A percentile compares a stretch with the other conserved stretches of the same genome.
These are phyloP conservation scores for Aspergillus nanangensis DNA, from an alignment of 495 filamentous ascomycete species.

Conservation along the genomic window DNA sequence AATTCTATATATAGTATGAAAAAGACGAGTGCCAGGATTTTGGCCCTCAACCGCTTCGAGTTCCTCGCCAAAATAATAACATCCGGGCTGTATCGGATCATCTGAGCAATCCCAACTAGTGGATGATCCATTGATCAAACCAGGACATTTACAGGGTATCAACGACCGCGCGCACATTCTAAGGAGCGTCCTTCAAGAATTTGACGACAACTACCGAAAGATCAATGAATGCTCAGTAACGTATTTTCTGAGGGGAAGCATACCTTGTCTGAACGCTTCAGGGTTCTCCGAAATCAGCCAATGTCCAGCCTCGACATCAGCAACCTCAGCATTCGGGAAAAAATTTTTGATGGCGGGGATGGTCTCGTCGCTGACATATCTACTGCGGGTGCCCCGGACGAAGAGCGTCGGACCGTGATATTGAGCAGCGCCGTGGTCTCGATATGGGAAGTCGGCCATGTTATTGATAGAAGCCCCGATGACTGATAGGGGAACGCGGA, in stretches of 20 bases:
- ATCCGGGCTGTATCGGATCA: too few relatives aligned
- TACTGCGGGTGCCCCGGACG: conserved; percentile 75
- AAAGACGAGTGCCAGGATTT: too few relatives aligned
- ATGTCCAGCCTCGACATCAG: conserved; percentile 84
- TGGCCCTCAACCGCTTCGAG: too few relatives aligned
- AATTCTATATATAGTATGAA: too few relatives aligned
- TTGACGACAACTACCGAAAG: conserved; percentile 41
- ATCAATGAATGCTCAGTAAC: too few relatives aligned
- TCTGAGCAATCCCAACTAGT: background rate
- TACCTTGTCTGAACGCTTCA: conserved; percentile 77
- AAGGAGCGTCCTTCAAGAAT: conserved; percentile 27
- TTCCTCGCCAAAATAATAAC: too few relatives aligned
- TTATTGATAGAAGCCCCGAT: conserved; percentile 55
- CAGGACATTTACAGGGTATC: background rate
- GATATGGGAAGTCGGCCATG: conserved; percentile 80
- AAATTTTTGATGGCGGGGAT: conserved; percentile 83
- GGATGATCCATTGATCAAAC: background rate
- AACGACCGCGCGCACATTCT: background rate
- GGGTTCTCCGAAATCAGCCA: conserved; percentile 95
- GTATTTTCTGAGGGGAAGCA: too few relatives aligned
- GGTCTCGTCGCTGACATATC: conserved; percentile 84
- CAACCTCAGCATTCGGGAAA: conserved; percentile 77
- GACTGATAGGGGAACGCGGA: conserved; percentile 57
- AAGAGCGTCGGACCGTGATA: conserved; percentile 80
- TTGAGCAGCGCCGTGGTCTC: conserved; percentile 44